phyloP scores from a whole-genome alignment of 139 green algal species.

The Closterium sp. region DNA sequence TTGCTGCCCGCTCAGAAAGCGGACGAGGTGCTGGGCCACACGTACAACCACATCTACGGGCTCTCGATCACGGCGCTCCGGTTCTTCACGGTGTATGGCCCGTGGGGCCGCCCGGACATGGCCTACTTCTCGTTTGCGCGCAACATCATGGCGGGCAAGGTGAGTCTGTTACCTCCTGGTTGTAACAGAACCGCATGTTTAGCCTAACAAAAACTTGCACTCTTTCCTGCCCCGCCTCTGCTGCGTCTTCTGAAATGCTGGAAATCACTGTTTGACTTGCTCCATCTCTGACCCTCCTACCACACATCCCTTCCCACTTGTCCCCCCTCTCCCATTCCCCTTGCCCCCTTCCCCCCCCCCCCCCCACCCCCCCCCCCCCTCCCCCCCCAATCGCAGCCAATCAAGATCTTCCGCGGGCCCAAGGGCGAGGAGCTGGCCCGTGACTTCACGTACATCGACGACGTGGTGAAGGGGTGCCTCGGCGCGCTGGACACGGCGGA shows the following conservation, averaged over 20 bases:
- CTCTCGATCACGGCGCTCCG: constrained; percentile 65
- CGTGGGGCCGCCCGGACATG: constrained; percentile 57
- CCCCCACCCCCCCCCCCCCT: too few relatives aligned
- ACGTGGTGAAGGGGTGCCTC: constrained; percentile 71
- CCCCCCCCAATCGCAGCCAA: constrained; percentile 45
- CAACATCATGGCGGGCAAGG: constrained; percentile 53
- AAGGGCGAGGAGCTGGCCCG: constrained; percentile 51
- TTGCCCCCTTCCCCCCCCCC: too few relatives aligned
- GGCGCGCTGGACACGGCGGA: constrained; percentile 57
- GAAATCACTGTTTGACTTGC: too few relatives aligned
- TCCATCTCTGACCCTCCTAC: too few relatives aligned
- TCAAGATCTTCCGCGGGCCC: constrained; percentile 64
- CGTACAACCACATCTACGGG: constrained; percentile 74
- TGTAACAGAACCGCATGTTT: too few relatives aligned
- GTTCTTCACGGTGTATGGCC: constrained; percentile 88
- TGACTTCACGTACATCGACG: constrained; percentile 83
- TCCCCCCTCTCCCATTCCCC: too few relatives aligned
- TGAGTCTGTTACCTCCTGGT: too few relatives aligned
- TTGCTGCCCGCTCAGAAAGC: constrained; percentile 27
- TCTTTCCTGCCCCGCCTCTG: too few relatives aligned
- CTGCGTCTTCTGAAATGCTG: too few relatives aligned
- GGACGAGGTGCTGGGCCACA: constrained; percentile 70
- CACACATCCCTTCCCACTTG: too few relatives aligned
- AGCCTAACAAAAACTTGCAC: too few relatives aligned
- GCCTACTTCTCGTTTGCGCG: constrained; percentile 69